phyloP scores from a whole-genome alignment of 139 green algal genomes.

The Volvox reticuliferus region DNA sequence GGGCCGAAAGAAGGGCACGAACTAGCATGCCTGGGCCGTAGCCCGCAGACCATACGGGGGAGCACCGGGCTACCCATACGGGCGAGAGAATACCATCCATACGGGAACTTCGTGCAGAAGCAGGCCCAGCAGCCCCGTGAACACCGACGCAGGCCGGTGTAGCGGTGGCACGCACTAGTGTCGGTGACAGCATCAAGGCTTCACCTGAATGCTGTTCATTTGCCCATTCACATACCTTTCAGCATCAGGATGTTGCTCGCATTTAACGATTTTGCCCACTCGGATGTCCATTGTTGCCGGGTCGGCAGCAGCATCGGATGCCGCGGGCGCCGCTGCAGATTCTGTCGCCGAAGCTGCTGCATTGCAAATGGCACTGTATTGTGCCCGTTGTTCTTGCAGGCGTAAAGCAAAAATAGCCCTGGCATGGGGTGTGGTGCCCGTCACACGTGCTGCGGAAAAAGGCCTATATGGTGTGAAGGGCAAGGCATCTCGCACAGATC shows the following conservation, averaged over 20 bases:
- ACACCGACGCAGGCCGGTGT: no score
- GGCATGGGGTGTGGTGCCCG: slow-evolving; percentile 1
- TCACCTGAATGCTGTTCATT: no score
- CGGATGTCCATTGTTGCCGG: slow-evolving; percentile 68
- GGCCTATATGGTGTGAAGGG: slow-evolving; percentile 28
- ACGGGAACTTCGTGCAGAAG: no score
- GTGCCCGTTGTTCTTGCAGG: slow-evolving; percentile 12
- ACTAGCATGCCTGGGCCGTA: no score
- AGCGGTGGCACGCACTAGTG: no score
- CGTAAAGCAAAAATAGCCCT: not conserved
- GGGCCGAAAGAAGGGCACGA: no score
- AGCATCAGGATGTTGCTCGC: slow-evolving; percentile 76
- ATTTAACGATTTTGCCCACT: slow-evolving; percentile 68
- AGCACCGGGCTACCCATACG: no score
- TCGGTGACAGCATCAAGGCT: no score
- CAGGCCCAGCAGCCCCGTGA: no score
- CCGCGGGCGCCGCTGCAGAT: not conserved
- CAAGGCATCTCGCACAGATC: not conserved
- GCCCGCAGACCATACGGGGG: no score
- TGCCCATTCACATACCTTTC: slow-evolving; percentile 49
- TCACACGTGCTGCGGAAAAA: not conserved
- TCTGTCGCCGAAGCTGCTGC: not conserved
- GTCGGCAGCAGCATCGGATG: slow-evolving; percentile 25
- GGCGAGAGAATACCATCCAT: no score
- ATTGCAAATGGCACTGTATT: not conserved